A percentile compares a stretch with the other conserved stretches of the same genome.
phyloP scores from a whole-genome alignment of 1,284 basidiomycete species.

The Volvariella surrecta region DNA sequence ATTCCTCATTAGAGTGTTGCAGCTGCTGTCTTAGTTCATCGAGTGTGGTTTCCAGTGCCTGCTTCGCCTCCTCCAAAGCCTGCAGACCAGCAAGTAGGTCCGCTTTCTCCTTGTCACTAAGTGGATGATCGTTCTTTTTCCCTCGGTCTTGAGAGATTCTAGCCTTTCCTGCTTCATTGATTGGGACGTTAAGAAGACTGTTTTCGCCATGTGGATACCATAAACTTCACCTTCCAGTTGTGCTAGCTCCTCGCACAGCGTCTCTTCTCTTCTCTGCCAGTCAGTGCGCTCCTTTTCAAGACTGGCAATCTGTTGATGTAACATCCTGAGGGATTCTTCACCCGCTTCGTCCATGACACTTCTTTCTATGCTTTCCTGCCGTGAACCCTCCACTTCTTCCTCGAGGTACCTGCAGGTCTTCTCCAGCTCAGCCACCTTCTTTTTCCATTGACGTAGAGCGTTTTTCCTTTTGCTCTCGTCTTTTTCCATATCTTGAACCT shows the following conservation, averaged over 20 bases:
- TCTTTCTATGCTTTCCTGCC: conserved; percentile 60
- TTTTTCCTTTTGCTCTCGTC: conserved; percentile 50
- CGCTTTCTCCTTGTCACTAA: conserved; percentile 34
- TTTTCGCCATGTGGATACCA: no score
- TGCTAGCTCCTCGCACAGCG: conserved; percentile 32
- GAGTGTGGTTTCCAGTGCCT: conserved; percentile 29
- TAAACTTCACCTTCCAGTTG: conserved; percentile 28
- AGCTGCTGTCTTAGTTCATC: conserved; percentile 28
- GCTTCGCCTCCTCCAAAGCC: conserved; percentile 30
- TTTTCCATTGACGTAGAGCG: conserved; percentile 54
- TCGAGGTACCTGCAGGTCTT: conserved; percentile 52
- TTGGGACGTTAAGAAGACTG: conserved; percentile 31
- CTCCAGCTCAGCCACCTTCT: conserved; percentile 65
- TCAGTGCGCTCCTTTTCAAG: conserved; percentile 54
- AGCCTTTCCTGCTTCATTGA: conserved; percentile 36
- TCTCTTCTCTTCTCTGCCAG: conserved; percentile 32
- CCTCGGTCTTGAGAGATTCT: conserved; percentile 24
- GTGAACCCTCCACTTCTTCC: conserved; percentile 59
- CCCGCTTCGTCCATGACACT: conserved; percentile 75
- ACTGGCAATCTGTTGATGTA: conserved; percentile 54
- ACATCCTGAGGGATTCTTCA: conserved; percentile 53
- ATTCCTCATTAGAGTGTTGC: conserved; percentile 37
- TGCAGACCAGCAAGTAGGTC: conserved; percentile 31
- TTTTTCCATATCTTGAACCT: conserved; percentile 44
- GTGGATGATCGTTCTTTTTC: conserved; percentile 17